Evolutionary conservation across 1,284 basidiomycete genomes (phyloP), one percentile per base, ranked within the genome.

Genomic region (Ganoderma boninense): DNA sequence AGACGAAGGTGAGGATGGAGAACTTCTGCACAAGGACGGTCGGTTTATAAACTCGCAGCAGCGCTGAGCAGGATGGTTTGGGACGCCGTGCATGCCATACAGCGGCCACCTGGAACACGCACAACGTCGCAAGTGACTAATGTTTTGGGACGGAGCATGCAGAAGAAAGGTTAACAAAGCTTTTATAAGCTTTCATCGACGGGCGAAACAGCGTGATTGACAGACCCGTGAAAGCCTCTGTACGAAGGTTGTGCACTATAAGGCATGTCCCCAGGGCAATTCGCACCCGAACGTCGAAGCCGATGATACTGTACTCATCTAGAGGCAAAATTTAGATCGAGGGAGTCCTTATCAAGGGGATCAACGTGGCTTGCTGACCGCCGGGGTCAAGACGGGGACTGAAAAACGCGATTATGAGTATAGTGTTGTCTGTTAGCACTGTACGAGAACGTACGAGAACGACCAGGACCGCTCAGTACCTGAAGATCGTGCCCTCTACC

Each of bases 71-170:
- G 1, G 26, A 11, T 32, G 10, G 57, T n/a, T n/a, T 40, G 29
- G 57, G 35, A 8, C 35, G 20, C 23, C 40, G 23, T 38, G 68
- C 46, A 29, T 72, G 70, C 64, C 56, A 71, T 69, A 66, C 59
- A 57, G 67, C 62, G 72, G 66, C 71, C 60, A 49, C 70, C 65
- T 43, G 52, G 71, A 73, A 64, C 66, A 74, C 20, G n/a, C 32
- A 23, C 29, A 23, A 20, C 18, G 32, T 18, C 23, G 38, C 2
- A 42, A 54, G n/a, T 32, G 6, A 29, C 10, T 1, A 10, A 26
- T 16, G 54, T 18, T n/a, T 23, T 42, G 49, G n/a, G 38, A 26
- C 14, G 64, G 18, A 40, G 20, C 23, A 56, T 18, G 64, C 64
- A 26, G 52, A 14, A 56, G 6, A 32, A 64, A 40, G 64, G 2